phyloP scores from a whole-genome alignment of 2,329 filamentous ascomycete genomes.

The Setomelanomma holmii region DNA sequence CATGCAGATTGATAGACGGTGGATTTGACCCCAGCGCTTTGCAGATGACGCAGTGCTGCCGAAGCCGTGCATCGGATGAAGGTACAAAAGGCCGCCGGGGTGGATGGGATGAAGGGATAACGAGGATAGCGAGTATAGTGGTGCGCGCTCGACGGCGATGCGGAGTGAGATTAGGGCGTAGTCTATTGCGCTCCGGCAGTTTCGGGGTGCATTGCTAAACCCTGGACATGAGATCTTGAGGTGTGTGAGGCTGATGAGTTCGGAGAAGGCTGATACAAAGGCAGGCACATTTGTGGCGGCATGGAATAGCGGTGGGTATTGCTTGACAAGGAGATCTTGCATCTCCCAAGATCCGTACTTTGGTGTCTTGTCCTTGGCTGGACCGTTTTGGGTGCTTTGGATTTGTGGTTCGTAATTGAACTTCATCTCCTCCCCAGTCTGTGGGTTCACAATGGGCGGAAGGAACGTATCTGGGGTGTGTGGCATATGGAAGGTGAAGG shows the following conservation, averaged over 20 bases:
- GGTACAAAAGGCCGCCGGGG: slow-evolving; percentile 76
- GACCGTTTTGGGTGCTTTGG: slow-evolving; percentile 60
- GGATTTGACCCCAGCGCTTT: slow-evolving; percentile 79
- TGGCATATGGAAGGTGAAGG: slow-evolving; percentile 77
- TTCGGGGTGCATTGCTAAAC: slow-evolving; percentile 70
- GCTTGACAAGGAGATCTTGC: slow-evolving; percentile 80
- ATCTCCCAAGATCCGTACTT: slow-evolving; percentile 83
- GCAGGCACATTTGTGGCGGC: slow-evolving; percentile 86
- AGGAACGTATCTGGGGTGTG: slow-evolving; percentile 82
- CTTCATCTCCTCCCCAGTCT: slow-evolving; percentile 76
- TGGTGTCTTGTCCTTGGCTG: slow-evolving; percentile 66
- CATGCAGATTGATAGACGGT: slow-evolving; percentile 74
- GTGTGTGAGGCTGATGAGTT: slow-evolving; percentile 74
- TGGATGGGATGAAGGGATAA: slow-evolving; percentile 78
- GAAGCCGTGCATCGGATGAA: slow-evolving; percentile 76
- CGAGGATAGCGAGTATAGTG: slow-evolving; percentile 69
- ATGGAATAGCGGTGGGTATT: slow-evolving; percentile 89
- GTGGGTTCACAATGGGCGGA: slow-evolving; percentile 80
- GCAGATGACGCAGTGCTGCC: slow-evolving; percentile 75
- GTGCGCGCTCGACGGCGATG: slow-evolving; percentile 79
- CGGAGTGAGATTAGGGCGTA: slow-evolving; percentile 88
- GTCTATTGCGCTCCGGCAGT: slow-evolving; percentile 80
- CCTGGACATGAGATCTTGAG: slow-evolving; percentile 79
- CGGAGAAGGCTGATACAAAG: slow-evolving; percentile 77
- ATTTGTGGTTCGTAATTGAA: slow-evolving; percentile 84